Evolutionary conservation across 1,139 yeast species (phyloP).

Genomic region (Yamadazyma trypodendri): DNA sequence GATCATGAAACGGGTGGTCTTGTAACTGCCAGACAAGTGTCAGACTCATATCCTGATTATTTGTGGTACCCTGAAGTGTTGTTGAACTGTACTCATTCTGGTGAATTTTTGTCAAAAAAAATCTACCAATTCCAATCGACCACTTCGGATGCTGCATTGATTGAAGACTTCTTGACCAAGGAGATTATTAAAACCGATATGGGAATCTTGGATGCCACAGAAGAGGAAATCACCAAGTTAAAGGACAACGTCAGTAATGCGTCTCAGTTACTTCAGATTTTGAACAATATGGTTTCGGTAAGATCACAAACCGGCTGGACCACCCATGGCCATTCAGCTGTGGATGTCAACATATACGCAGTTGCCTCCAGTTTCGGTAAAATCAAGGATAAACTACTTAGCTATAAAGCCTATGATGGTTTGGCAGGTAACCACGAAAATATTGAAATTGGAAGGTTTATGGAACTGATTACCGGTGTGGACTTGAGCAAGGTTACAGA

Average conservation of each 20-base stretch:
- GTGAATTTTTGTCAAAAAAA: conserved; percentile 56
- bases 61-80: conserved; percentile 78
- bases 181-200: conserved; percentile 55
- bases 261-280: conserved; percentile 25
- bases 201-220: conserved; percentile 56
- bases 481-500: conserved; percentile 53
- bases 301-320: conserved; percentile 86
- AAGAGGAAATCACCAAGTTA: conserved; percentile 44
- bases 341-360: conserved; percentile 75
- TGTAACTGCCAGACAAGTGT: conserved; percentile 67
- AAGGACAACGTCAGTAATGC: conserved; percentile 31
- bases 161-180: conserved; percentile 31
- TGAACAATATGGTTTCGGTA: conserved; percentile 60
- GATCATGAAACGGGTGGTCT: conserved; percentile 95
- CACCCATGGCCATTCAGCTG: conserved; percentile 88
- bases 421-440: conserved; percentile 82
- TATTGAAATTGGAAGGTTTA: conserved; percentile 72
- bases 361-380: conserved; percentile 58
- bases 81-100: conserved; percentile 64
- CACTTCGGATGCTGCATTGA: conserved; percentile 23
- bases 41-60: conserved; percentile 33
- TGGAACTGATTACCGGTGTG: conserved; percentile 59
- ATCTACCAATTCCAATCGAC: conserved; percentile 21
- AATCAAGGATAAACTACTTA: conserved; percentile 34
- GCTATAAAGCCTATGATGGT: conserved; percentile 31